Conservation (phyloP, 805 yeast genomes). For the Vanderwaltozyma yarrowii region DNA sequence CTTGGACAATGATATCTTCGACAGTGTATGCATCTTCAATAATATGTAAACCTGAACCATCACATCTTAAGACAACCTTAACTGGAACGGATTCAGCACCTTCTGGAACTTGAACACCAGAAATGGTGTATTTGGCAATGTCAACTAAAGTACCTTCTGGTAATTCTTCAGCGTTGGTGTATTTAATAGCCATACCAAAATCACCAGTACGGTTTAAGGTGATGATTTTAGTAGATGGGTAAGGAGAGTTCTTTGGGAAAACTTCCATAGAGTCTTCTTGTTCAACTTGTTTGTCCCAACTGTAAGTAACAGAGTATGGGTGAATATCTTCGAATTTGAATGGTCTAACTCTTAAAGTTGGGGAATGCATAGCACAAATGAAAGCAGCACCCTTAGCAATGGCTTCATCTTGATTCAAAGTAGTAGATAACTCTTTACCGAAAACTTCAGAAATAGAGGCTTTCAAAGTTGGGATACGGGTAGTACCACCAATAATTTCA, state of each 20-base stretch:
- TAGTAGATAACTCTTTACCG: conserved; percentile 77
- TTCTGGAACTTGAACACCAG: conserved; percentile 68
- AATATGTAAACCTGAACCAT: conserved; percentile 88
- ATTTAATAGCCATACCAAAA: conserved; percentile 74
- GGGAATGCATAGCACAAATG: conserved; percentile 96
- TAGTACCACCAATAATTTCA: conserved; percentile 95
- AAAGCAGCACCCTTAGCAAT: conserved; percentile 98
- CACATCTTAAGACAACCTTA: conserved; percentile 89
- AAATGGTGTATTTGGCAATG: conserved; percentile 74
- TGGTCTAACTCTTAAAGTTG: conserved; percentile 95
- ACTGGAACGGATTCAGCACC: conserved; percentile 71
- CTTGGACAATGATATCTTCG: conserved; percentile 81
- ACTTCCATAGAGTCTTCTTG: conserved; percentile 87
- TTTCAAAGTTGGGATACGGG: conserved; percentile 92
- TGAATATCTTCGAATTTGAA: conserved; percentile 94
- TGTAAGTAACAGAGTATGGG: conserved; percentile 84
- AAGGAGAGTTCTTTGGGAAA: conserved; percentile 83
- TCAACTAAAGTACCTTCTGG: conserved; percentile 56
- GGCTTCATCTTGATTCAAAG: conserved; percentile 98
- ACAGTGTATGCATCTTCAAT: conserved; percentile 90
- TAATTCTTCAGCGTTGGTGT: conserved; percentile 62
- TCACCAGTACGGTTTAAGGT: conserved; percentile 85
- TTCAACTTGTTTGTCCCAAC: conserved; percentile 88
- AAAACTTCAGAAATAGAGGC: conserved; percentile 66
- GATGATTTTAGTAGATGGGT: conserved; percentile 90